Evolutionary conservation across 371 early-diverging fungal species (phyloP), one percentile per base, ranked within the genome.

Genomic region (Mortierella sp.): DNA sequence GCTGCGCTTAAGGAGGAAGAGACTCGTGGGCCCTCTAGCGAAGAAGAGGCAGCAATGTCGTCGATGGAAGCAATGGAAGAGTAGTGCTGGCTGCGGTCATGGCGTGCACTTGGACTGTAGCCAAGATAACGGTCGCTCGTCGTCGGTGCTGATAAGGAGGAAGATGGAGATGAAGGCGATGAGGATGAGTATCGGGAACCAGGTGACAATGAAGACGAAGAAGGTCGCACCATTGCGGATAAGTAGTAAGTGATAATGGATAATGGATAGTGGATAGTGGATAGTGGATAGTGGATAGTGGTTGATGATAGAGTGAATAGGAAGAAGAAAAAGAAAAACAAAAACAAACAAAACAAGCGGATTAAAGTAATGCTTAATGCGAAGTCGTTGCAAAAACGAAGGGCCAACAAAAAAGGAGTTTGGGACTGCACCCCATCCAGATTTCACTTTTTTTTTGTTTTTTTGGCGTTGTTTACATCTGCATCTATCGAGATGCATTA

Each of bases 171-270:
- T 26, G 47, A 47, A 72, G 64, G 11, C 44, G 68, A 67, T 16
- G 68, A 53, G 45, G 68, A 34, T 71, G 68, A 71, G 61, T 61
- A 58, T 22, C 24, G 53, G 13, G 72, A 47, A n/a, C 53, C 48
- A 5, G 73, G 13, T 11, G 43, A n/a, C n/a, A n/a, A 43, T 31
- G 68, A 63, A 26, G 37, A 24, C 4, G 58, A n/a, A 2, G 55
- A 41, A 55, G 69, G 58, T 6, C 26, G 29, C 41, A 53, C 24
- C 39, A 37, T 40, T 22, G 19, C 16, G n/a, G 39, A 39, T 34
- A n/a, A 22, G 24, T n/a, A 4, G 26, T 19, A 2, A 13, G n/a
- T 29, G 24, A 13, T 31, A 22, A 19, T 24, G 16, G 37, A 1
- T 34, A 9, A 16, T 22, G 22, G 61, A 2, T 26, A 55, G 37